These are phyloP conservation scores for Mycena latifolia DNA, from an alignment of 768 basidiomycete species.

Conservation along the genomic window DNA sequence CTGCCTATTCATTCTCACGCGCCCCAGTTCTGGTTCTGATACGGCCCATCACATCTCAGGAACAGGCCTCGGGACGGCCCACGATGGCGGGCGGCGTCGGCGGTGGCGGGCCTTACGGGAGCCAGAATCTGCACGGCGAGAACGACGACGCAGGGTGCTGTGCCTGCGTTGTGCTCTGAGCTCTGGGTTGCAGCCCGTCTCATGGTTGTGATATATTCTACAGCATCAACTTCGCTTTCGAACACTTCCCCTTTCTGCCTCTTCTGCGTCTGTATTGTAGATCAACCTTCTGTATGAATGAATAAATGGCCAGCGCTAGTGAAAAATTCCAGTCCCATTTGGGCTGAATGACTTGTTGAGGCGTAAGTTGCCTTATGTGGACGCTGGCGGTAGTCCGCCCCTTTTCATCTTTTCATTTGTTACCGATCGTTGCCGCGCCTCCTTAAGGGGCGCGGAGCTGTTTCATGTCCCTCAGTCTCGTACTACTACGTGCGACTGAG, in stretches of 20 bases:
- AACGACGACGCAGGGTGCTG: slow-evolving; percentile 75
- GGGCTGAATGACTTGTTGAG: no score
- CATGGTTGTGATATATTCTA: slow-evolving; percentile 15
- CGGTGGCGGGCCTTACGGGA: slow-evolving; percentile 35
- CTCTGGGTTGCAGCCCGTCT: neutral
- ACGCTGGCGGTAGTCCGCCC: no score
- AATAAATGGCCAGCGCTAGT: no score
- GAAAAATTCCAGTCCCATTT: no score
- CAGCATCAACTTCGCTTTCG: slow-evolving; percentile 8
- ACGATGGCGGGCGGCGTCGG: slow-evolving; percentile 64
- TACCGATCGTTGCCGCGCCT: no score
- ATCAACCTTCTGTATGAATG: slow-evolving; percentile 20
- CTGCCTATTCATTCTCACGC: neutral
- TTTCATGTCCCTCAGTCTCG: no score
- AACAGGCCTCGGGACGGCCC: slow-evolving; percentile 63
- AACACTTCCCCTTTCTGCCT: neutral
- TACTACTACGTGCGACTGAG: no score
- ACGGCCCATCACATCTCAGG: slow-evolving; percentile 55
- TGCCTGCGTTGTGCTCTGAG: slow-evolving; percentile 71
- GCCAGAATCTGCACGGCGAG: slow-evolving; percentile 57
- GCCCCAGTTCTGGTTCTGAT: slow-evolving; percentile 1
- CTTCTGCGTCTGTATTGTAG: slow-evolving; percentile 23
- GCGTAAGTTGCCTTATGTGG: no score
- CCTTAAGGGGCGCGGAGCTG: no score
- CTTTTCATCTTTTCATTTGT: no score